Evolutionary conservation across 2,329 filamentous ascomycete species (phyloP), one percentile per base, ranked within the genome.

Genomic region (Pseudogymnoascus sp.): DNA sequence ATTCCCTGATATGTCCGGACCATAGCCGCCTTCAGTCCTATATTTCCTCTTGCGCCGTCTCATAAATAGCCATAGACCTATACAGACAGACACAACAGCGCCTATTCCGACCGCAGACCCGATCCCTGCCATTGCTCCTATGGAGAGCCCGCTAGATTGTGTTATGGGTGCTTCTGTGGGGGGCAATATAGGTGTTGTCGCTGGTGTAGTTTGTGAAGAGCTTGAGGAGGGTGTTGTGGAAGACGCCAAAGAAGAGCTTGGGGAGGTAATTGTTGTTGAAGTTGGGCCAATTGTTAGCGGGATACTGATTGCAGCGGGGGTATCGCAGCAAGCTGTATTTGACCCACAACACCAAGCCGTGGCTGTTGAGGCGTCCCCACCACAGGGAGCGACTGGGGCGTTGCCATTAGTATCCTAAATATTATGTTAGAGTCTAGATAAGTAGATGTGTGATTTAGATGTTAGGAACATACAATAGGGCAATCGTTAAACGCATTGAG

Each of bases 71-170:
- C 39, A 41, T 2, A 41, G 17, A 41, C 17, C 15, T 24, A 41
- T 13, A 4, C 17, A 10, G 17, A 41, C 24, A 40, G 8, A 17
- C 24, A 11, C 10, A 41, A 21, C 39, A 21, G 17, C 39, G 39
- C 39, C 15, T 41, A 41, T 17, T 41, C 39, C 39, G 17, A 24
- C 17, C 39, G 17, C 39, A 5, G 39, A 41, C 17, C 61, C 61
- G 26, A 62, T 60, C 7, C 61, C 57, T 17, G 57, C 57, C 58
- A 60, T 62, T 21, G 61, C 61, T 4, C 35, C 61, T 8, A n/a
- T 44, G 21, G 61, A 62, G n/a, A 62, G 61, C 21, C 15, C 41
- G 44, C 39, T 41, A 8, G 39, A 15, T 41, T 41, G 39, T 41
- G 17, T 15, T 24, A 24, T 24, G 17, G 17, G 17, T 13, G 39